A percentile compares a stretch with the other conserved stretches of the same genome.
Evolutionary conservation across 2,329 filamentous ascomycete species (phyloP).

Genomic region (Didymella pomorum): DNA sequence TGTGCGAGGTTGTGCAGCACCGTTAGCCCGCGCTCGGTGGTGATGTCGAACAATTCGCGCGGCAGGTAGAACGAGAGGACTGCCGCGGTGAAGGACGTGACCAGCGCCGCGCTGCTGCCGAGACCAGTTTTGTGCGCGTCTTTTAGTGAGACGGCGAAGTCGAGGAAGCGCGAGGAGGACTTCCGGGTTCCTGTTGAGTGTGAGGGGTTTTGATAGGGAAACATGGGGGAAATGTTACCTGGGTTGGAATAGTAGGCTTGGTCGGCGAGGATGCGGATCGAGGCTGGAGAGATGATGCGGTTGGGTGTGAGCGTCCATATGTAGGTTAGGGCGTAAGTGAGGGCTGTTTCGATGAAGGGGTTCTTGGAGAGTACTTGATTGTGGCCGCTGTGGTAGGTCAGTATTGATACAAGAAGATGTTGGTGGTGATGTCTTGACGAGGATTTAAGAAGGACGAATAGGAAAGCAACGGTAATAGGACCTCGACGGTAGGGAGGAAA

Average conservation of each 20-base stretch:
- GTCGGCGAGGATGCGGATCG: constrained; percentile 89
- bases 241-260: constrained; percentile 89
- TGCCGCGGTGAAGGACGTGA: constrained; percentile 83
- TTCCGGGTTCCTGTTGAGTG: constrained; percentile 2
- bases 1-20: constrained; percentile 92
- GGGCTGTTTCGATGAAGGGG: constrained; percentile 89
- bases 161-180: constrained; percentile 68
- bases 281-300: constrained; percentile 70
- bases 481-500: too few species aligned
- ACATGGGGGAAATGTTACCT: constrained; percentile 17
- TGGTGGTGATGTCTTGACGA: too few species aligned
- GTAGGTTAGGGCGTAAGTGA: constrained; percentile 88
- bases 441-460: too few species aligned
- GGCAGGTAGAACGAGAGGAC: constrained; percentile 80
- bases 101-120: constrained; percentile 91
- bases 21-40: constrained; percentile 61
- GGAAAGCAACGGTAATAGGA: too few species aligned
- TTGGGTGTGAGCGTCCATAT: constrained; percentile 61
- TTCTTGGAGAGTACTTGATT: constrained; percentile 65
- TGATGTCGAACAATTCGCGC: constrained; percentile 62
- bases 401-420: too few species aligned
- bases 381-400: constrained; percentile 39
- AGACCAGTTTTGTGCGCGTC: constrained; percentile 94
- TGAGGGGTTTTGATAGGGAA: too few species aligned
- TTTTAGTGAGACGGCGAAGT: constrained; percentile 77